A percentile compares a stretch with the other conserved stretches of the same genome.
These are phyloP conservation scores for Pascua guehoae DNA, from an alignment of 1,284 basidiomycete species.

Conservation along the genomic window DNA sequence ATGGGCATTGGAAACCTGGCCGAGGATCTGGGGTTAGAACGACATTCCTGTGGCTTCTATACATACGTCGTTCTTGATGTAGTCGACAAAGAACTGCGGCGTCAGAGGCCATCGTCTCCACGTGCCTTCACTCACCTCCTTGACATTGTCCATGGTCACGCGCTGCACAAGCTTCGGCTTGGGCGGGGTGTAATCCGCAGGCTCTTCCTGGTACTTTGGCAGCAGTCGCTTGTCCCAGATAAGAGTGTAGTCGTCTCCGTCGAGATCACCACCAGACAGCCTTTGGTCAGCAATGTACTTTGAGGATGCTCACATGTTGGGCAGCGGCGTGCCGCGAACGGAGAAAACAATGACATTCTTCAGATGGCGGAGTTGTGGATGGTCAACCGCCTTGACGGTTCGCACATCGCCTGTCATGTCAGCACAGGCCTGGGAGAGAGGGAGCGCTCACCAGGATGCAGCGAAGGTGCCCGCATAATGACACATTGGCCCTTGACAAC, in stretches of 20 bases:
- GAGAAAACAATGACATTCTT: constrained; percentile 34
- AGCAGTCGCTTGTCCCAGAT: constrained; percentile 29
- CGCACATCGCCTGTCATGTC: constrained; percentile 22
- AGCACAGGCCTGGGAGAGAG: not conserved
- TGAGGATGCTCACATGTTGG: constrained; percentile 16
- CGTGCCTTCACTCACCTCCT: constrained; percentile 5
- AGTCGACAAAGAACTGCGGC: constrained; percentile 27
- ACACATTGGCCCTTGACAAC: constrained; percentile 25
- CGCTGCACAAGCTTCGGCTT: constrained; percentile 12
- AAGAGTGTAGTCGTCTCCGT: constrained; percentile 29
- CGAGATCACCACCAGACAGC: constrained; percentile 30
- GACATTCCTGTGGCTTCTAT: rapidly evolving
- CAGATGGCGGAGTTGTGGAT: constrained; percentile 21
- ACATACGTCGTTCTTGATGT: constrained; percentile 23
- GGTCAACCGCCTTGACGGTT: constrained; percentile 24
- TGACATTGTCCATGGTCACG: constrained; percentile 21
- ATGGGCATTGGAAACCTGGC: constrained; percentile 25
- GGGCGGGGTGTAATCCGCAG: constrained; percentile 17
- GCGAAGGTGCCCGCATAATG: constrained; percentile 25
- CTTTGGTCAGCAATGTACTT: not conserved
- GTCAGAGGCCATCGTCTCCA: not conserved
- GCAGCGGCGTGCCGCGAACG: constrained; percentile 22
- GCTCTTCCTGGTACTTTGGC: constrained; percentile 6
- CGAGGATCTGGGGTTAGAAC: constrained; percentile 18
- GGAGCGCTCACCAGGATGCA: constrained; percentile 16